phyloP scores from a whole-genome alignment of 805 yeast species.

The Cyberlindnera xylosilytica region DNA sequence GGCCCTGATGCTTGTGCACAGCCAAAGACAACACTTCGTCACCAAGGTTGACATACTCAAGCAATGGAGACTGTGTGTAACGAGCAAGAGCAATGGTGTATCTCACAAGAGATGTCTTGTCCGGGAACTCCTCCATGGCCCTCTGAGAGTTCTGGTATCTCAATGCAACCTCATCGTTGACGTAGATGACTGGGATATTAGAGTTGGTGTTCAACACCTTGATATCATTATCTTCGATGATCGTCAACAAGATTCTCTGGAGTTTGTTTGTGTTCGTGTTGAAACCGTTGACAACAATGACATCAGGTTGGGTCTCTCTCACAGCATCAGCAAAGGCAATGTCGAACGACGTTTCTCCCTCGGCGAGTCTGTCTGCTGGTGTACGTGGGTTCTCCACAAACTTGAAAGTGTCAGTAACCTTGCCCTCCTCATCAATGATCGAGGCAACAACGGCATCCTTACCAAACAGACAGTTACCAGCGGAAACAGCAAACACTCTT shows the following conservation, averaged over 20 bases:
- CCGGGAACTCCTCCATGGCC: slow-evolving; percentile 77
- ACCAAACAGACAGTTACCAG: slow-evolving; percentile 80
- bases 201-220: slow-evolving; percentile 44
- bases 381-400: slow-evolving; percentile 68
- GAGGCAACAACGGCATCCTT: slow-evolving; percentile 86
- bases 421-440: slow-evolving; percentile 75
- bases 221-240: slow-evolving; percentile 48
- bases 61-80: slow-evolving; percentile 86
- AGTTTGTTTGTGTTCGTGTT: slow-evolving; percentile 68
- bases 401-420: slow-evolving; percentile 71
- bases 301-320: slow-evolving; percentile 75
- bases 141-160: slow-evolving; percentile 77
- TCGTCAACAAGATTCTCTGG: slow-evolving; percentile 47
- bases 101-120: slow-evolving; percentile 72
- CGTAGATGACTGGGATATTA: slow-evolving; percentile 64
- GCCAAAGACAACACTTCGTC: slow-evolving; percentile 68
- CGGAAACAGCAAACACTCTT: slow-evolving; percentile 73
- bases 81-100: slow-evolving; percentile 90
- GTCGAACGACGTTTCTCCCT: slow-evolving; percentile 59
- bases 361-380: slow-evolving; percentile 37
- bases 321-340: slow-evolving; percentile 59
- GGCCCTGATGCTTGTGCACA: slow-evolving; percentile 70
- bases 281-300: slow-evolving; percentile 85
- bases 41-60: slow-evolving; percentile 81
- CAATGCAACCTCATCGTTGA: slow-evolving; percentile 90